Evolutionary conservation across 2,329 filamentous ascomycete species (phyloP).

Genomic region (Calonectria pseudoturangicola): DNA sequence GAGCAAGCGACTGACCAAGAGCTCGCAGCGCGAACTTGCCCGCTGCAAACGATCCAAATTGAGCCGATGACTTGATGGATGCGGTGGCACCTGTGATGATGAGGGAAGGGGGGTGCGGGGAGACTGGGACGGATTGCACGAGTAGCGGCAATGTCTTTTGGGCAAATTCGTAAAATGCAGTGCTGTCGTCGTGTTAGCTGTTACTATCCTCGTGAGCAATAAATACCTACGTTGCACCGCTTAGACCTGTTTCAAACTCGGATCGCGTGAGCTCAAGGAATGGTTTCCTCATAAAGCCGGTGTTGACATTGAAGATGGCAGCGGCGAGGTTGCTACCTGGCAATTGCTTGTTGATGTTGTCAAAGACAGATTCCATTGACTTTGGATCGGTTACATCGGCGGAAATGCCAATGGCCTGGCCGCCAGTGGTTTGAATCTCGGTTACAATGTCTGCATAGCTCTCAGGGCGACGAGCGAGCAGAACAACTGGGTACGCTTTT

Average conservation of each 20-base stretch:
- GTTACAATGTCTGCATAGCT: constrained; percentile 80
- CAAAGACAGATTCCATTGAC: constrained; percentile 74
- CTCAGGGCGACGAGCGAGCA: constrained; percentile 81
- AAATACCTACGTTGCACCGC: constrained; percentile 68
- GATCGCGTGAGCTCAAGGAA: constrained; percentile 72
- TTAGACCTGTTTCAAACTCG: constrained; percentile 69
- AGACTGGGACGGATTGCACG: constrained; percentile 73
- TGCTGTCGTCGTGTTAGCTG: constrained; percentile 8
- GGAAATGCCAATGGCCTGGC: constrained; percentile 81
- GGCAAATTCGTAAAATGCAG: constrained; percentile 82
- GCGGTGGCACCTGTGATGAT: constrained; percentile 93
- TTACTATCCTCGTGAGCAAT: not conserved
- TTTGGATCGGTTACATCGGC: constrained; percentile 67
- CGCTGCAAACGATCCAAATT: constrained; percentile 82
- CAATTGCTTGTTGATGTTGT: constrained; percentile 76
- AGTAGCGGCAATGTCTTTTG: constrained; percentile 83
- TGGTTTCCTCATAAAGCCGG: constrained; percentile 70
- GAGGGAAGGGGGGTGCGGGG: constrained; percentile 81
- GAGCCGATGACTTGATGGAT: constrained; percentile 82
- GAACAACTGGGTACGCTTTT: constrained; percentile 81
- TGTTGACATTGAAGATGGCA: constrained; percentile 82
- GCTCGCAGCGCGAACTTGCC: constrained; percentile 88
- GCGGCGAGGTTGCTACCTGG: constrained; percentile 74
- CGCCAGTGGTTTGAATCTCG: constrained; percentile 81
- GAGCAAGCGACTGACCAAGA: constrained; percentile 83